Evolutionary conservation across 805 yeast species (phyloP).

Genomic region (Metschnikowia matae): DNA sequence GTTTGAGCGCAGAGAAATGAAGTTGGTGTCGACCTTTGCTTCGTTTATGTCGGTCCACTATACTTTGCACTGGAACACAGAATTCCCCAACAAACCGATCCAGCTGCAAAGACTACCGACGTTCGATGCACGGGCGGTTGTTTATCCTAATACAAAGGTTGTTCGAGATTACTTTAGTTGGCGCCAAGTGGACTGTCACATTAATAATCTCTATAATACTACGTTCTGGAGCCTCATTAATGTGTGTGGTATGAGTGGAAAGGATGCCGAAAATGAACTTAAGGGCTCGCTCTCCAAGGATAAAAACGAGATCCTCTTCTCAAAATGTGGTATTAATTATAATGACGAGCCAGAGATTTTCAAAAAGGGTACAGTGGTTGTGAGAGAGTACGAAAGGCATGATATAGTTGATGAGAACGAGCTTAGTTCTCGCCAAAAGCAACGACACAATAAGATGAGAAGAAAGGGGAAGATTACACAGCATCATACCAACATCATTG

Average conservation of each 20-base stretch:
- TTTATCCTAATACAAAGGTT: conserved; percentile 61
- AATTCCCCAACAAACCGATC: conserved; percentile 50
- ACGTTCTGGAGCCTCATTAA: conserved; percentile 83
- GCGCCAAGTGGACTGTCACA: conserved; percentile 97
- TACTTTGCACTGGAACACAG: conserved; percentile 58
- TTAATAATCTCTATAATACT: conserved; percentile 90
- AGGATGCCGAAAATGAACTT: conserved; percentile 74
- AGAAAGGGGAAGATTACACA: conserved; percentile 43
- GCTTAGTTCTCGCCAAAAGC: conserved; percentile 43
- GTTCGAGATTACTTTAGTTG: conserved; percentile 84
- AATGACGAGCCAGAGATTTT: conserved; percentile 85
- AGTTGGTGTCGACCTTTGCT: conserved; percentile 76
- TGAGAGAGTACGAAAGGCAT: conserved; percentile 43
- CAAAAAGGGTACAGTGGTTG: conserved; percentile 73
- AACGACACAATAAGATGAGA: conserved; percentile 45
- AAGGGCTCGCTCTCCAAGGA: conserved; percentile 78
- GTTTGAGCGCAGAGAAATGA: conserved; percentile 80
- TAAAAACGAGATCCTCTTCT: conserved; percentile 82
- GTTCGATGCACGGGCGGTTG: conserved; percentile 87
- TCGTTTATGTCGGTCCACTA: conserved; percentile 79
- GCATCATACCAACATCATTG: conserved; percentile 59
- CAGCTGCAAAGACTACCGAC: conserved; percentile 62
- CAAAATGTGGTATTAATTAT: conserved; percentile 78
- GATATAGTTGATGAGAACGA: conserved; percentile 12
- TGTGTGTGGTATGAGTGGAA: conserved; percentile 63